phyloP scores from a whole-genome alignment of 805 yeast species.

The Clavispora asparagi region DNA sequence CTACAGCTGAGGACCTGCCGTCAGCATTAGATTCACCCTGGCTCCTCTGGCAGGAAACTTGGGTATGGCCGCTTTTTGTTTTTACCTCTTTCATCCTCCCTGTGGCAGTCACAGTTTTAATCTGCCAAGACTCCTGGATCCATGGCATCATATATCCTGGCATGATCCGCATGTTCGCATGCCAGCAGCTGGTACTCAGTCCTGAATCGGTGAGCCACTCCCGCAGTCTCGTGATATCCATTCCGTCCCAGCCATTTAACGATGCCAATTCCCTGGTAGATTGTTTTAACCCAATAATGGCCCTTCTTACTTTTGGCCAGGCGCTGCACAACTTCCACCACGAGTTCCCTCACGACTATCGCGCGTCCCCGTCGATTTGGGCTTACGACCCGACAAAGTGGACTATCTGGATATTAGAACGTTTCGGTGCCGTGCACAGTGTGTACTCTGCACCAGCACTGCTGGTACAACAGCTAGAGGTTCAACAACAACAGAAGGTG shows the following conservation, averaged over 20 bases:
- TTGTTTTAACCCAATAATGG: slow-evolving; percentile 53
- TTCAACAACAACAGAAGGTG: slow-evolving; percentile 71
- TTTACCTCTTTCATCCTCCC: slow-evolving; percentile 31
- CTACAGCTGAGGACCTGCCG: background rate
- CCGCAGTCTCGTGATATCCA: slow-evolving; percentile 56
- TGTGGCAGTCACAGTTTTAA: slow-evolving; percentile 15
- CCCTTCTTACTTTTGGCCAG: slow-evolving; percentile 77
- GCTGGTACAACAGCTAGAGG: slow-evolving; percentile 49
- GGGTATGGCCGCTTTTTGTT: slow-evolving; percentile 23
- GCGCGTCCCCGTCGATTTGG: slow-evolving; percentile 67
- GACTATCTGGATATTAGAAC: slow-evolving; percentile 49
- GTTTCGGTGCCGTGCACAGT: slow-evolving; percentile 55
- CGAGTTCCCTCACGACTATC: slow-evolving; percentile 88
- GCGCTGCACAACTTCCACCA: slow-evolving; percentile 93
- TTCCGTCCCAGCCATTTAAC: slow-evolving; percentile 46
- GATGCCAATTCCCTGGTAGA: slow-evolving; percentile 66
- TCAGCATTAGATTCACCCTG: slow-evolving; percentile 7
- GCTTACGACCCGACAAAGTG: slow-evolving; percentile 87
- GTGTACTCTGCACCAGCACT: slow-evolving; percentile 63
- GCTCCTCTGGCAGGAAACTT: slow-evolving; percentile 32
- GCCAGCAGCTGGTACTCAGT: slow-evolving; percentile 76
- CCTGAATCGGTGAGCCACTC: slow-evolving; percentile 81
- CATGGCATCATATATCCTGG: slow-evolving; percentile 64
- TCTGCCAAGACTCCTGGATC: slow-evolving; percentile 27
- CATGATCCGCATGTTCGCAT: slow-evolving; percentile 57